Evolutionary conservation across 2,329 filamentous ascomycete species (phyloP).

Genomic region (Sporothrix mexicana): DNA sequence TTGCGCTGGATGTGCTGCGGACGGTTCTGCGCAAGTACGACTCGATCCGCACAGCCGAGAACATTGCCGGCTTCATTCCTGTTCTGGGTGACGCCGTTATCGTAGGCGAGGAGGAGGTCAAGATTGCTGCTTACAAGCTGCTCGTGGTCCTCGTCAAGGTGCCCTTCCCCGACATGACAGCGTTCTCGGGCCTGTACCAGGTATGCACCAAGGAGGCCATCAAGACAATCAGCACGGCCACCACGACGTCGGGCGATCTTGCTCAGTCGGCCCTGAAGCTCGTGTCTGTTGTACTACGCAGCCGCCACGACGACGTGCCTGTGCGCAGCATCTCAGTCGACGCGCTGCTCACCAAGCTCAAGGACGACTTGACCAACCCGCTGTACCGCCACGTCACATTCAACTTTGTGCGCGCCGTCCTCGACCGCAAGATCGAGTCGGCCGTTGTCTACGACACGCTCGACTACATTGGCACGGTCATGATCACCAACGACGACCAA

Average conservation of each 20-base stretch:
- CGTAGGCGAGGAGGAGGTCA: constrained; percentile 87
- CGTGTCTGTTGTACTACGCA: constrained; percentile 81
- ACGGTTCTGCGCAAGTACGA: constrained; percentile 87
- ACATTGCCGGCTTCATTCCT: constrained; percentile 84
- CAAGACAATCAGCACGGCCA: constrained; percentile 76
- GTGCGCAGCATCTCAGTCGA: constrained; percentile 84
- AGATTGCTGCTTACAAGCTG: constrained; percentile 84
- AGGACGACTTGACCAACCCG: constrained; percentile 89
- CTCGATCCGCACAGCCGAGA: constrained; percentile 75
- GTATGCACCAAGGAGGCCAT: constrained; percentile 87
- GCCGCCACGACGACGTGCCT: constrained; percentile 74
- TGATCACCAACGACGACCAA: constrained; percentile 94
- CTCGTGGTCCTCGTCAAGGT: constrained; percentile 85
- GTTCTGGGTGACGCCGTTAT: constrained; percentile 87
- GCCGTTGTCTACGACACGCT: constrained; percentile 89
- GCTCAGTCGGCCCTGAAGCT: constrained; percentile 89
- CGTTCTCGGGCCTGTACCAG: constrained; percentile 67
- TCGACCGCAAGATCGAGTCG: constrained; percentile 84
- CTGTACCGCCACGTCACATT: constrained; percentile 92
- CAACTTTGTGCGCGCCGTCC: constrained; percentile 86
- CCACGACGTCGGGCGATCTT: constrained; percentile 80
- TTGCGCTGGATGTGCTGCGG: constrained; percentile 85
- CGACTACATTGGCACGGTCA: constrained; percentile 86
- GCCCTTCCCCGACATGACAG: constrained; percentile 66
- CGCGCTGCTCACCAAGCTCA: constrained; percentile 78